Percentiles rank a stretch among this genome's conserved stretches.
Evolutionary conservation across 2,329 filamentous ascomycete species (phyloP).

Genomic region (Seiridium cupressi): DNA sequence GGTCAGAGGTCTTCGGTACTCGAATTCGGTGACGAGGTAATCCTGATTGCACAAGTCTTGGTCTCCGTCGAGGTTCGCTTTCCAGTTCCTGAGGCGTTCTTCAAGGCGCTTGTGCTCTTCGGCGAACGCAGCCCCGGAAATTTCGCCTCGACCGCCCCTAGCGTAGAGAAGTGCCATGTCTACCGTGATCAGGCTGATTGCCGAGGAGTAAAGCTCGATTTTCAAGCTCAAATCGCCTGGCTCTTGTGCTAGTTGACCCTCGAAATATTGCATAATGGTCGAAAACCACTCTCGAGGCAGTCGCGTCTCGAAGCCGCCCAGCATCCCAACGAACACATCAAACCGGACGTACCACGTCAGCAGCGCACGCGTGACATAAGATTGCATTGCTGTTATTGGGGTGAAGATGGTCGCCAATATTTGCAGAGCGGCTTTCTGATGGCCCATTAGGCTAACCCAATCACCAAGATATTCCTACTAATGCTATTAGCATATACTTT

Average conservation of each 20-base stretch:
- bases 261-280: slow-evolving; percentile 61
- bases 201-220: slow-evolving; percentile 65
- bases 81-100: slow-evolving; percentile 47
- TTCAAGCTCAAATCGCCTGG: slow-evolving; percentile 65
- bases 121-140: slow-evolving; percentile 64
- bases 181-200: slow-evolving; percentile 70
- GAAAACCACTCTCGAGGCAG: slow-evolving; percentile 79
- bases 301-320: slow-evolving; percentile 74
- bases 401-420: slow-evolving; percentile 78
- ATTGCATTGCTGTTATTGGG: slow-evolving; percentile 70
- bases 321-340: slow-evolving; percentile 79
- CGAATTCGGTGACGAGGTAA: slow-evolving; percentile 64
- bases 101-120: slow-evolving; percentile 57
- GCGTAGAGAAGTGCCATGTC: slow-evolving; percentile 80
- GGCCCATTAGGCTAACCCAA: slow-evolving; percentile 89
- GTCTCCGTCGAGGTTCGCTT: slow-evolving; percentile 49
- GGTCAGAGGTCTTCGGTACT: slow-evolving; percentile 47
- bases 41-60: slow-evolving; percentile 58
- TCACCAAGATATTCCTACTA: slow-evolving; percentile 87
- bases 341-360: slow-evolving; percentile 90
- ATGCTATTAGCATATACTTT: too few relatives aligned
- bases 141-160: slow-evolving; percentile 60
- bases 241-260: slow-evolving; percentile 53
- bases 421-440: slow-evolving; percentile 85
- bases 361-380: slow-evolving; percentile 68